Evolutionary conservation across 2,329 filamentous ascomycete genomes (phyloP).

Genomic region (Paracoccidioides lutzii): DNA sequence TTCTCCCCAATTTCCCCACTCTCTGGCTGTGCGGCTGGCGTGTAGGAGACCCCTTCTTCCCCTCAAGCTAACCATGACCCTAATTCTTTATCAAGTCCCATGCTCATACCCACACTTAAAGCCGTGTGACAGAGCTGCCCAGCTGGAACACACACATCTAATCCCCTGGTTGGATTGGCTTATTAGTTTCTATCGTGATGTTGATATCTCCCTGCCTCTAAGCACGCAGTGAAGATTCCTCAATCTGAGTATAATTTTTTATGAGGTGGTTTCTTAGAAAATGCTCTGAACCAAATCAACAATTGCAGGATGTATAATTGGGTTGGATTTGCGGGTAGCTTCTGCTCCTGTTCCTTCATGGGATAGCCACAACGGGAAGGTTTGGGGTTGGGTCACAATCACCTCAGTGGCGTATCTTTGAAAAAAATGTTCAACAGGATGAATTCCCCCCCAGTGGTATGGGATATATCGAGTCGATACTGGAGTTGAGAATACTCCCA

Average conservation of each 20-base stretch:
- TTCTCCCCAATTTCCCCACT: neutral
- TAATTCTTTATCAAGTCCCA: neutral
- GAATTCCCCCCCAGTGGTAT: neutral
- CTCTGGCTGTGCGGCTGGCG: neutral
- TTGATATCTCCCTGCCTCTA: neutral
- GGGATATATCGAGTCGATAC: neutral
- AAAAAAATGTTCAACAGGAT: neutral
- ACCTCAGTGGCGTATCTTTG: neutral
- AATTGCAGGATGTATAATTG: neutral
- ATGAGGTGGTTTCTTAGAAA: neutral
- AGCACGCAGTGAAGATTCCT: slow-evolving; percentile 1
- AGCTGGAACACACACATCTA: slow-evolving; percentile 1
- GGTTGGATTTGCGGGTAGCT: neutral
- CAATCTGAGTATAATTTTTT: neutral
- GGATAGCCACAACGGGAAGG: neutral
- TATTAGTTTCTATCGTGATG: neutral
- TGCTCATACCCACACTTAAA: slow-evolving; percentile 1
- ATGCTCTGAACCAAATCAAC: neutral
- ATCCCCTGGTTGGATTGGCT: slow-evolving; percentile 1
- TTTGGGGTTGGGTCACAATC: neutral
- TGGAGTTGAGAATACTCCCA: neutral
- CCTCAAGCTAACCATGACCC: neutral
- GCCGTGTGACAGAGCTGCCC: slow-evolving; percentile 1
- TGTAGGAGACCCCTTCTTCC: neutral
- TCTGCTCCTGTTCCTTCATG: neutral